Conservation (phyloP, 345 rosid species). For the Linum trigynum region DNA sequence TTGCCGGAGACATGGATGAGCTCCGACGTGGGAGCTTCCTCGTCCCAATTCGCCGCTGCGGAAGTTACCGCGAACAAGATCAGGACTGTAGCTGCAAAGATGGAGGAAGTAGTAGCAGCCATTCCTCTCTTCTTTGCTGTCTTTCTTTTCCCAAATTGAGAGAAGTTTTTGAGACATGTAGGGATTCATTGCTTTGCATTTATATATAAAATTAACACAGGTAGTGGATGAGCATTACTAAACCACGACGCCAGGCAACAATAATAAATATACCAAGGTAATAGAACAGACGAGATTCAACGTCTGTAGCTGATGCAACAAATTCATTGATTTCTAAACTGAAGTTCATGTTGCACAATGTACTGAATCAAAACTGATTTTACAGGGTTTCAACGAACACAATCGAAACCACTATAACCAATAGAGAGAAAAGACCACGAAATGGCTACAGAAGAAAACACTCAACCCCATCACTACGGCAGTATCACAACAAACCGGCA, state of each 20-base stretch:
- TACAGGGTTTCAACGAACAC: no score
- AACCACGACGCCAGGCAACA: conserved; percentile 9
- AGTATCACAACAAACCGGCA: conserved; percentile 38
- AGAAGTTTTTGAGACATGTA: background rate
- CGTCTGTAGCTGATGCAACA: background rate
- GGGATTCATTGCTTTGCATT: background rate
- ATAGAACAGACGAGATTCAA: no score
- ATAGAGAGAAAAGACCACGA: no score
- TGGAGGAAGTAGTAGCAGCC: background rate
- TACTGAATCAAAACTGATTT: no score
- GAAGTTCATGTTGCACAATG: no score
- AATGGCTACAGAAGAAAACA: background rate
- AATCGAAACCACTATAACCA: no score
- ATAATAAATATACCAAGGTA: no score
- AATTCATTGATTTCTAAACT: background rate
- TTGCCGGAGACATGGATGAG: conserved; percentile 54
- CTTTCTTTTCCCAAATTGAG: background rate
- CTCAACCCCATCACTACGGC: background rate
- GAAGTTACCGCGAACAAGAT: conserved; percentile 7
- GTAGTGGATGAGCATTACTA: conserved; percentile 20
- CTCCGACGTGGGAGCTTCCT: conserved; percentile 7
- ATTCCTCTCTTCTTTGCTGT: conserved; percentile 7
- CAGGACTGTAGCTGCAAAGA: conserved; percentile 12
- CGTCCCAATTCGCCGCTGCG: conserved; percentile 7
- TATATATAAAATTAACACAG: background rate